Percentiles rank a stretch among this genome's conserved stretches.
Evolutionary conservation across 805 yeast species (phyloP).

Genomic region (Wickerhamomyces subpelliculosus): DNA sequence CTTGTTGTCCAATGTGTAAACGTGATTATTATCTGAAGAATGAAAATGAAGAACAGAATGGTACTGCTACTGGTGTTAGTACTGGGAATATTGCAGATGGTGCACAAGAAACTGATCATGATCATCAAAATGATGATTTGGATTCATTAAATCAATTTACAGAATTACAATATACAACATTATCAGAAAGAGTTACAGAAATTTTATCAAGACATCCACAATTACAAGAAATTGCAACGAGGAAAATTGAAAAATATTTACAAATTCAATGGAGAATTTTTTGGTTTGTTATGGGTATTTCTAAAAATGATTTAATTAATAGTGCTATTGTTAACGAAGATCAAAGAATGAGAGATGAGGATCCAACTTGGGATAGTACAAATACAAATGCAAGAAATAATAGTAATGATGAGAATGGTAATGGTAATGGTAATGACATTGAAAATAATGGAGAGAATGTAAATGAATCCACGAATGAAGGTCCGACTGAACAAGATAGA

Average conservation of each 20-base stretch:
- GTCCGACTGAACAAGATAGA: not conserved
- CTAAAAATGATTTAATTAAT: conserved; percentile 39
- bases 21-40: conserved; percentile 45
- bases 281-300: conserved; percentile 54
- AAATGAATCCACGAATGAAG: not conserved
- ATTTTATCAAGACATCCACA: conserved; percentile 33
- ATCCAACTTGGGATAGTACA: not conserved
- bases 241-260: conserved; percentile 28
- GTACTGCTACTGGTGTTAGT: conserved; percentile 8
- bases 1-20: conserved; percentile 82
- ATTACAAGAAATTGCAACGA: conserved; percentile 39
- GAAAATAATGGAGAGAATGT: not conserved
- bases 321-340: conserved; percentile 40
- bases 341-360: conserved; percentile 18
- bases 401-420: not conserved
- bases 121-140: conserved; percentile 22
- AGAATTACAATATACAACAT: conserved; percentile 31
- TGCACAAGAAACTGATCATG: no score
- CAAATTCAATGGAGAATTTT: conserved; percentile 28
- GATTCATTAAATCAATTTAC: conserved; percentile 19
- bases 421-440: not conserved
- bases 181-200: conserved; percentile 35
- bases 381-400: no score
- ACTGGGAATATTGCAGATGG: conserved; percentile 8
- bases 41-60: conserved; percentile 4